A percentile compares a stretch with the other conserved stretches of the same genome.
Conservation (phyloP, 23 red algal genomes). For the Gracilaria vermiculophylla region DNA sequence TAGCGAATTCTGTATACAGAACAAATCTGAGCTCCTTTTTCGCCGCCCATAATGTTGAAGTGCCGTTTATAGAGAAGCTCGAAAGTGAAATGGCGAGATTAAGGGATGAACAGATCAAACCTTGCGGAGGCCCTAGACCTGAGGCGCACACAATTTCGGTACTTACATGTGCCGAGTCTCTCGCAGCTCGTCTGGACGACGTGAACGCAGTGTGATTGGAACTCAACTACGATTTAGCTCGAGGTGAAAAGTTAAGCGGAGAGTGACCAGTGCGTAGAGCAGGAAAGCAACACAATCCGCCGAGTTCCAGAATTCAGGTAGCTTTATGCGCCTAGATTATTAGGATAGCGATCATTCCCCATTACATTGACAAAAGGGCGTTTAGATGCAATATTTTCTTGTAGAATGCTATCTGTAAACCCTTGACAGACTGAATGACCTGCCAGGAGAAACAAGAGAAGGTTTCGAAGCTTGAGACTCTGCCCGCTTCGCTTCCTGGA, state of each 20-base stretch:
- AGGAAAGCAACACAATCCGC: too few relatives aligned
- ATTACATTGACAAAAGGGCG: neutral
- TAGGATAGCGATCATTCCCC: neutral
- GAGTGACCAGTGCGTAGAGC: too few relatives aligned
- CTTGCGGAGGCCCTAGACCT: constrained; percentile 39
- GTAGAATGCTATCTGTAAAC: constrained; percentile 20
- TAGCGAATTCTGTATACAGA: neutral
- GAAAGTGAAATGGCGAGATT: neutral
- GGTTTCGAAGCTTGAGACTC: constrained; percentile 5
- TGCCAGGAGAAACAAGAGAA: neutral
- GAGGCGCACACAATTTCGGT: constrained; percentile 24
- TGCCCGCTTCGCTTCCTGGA: constrained; percentile 71
- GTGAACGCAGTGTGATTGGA: constrained; percentile 24
- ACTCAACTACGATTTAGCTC: too few relatives aligned
- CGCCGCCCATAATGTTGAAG: neutral
- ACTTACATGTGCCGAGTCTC: constrained; percentile 10
- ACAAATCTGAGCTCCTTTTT: neutral
- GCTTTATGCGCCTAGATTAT: too few relatives aligned
- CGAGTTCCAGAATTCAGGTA: too few relatives aligned
- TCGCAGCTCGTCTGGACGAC: constrained; percentile 36
- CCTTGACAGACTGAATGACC: constrained; percentile 45
- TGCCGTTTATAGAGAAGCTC: constrained; percentile 5
- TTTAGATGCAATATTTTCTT: neutral
- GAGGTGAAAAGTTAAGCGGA: too few relatives aligned
- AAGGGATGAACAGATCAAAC: neutral